Conservation (phyloP, 441 rosid species). For the Adansonia madagascariensis region DNA sequence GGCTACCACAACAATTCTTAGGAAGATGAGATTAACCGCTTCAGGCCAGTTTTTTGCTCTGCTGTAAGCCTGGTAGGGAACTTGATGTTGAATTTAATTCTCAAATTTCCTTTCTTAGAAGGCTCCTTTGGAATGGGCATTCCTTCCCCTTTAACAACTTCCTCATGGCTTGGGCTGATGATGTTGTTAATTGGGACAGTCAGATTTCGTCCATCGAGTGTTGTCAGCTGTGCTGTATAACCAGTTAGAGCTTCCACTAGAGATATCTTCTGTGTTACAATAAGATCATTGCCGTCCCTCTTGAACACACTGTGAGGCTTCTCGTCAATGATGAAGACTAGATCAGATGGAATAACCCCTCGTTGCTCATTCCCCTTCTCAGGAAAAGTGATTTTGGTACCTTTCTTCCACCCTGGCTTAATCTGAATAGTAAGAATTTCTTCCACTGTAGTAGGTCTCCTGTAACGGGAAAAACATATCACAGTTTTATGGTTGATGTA, state of each 20-base stretch:
- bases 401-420: conserved; percentile 84
- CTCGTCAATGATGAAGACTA: conserved; percentile 71
- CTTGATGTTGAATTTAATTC: conserved; percentile 67
- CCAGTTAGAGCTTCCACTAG: conserved; percentile 77
- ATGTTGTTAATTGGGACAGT: conserved; percentile 49
- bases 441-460: conserved; percentile 60
- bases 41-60: conserved; percentile 66
- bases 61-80: conserved; percentile 63
- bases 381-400: conserved; percentile 68
- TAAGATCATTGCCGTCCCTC: conserved; percentile 77
- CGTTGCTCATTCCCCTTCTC: conserved; percentile 71
- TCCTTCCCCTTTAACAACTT: conserved; percentile 75
- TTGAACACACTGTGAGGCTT: conserved; percentile 70
- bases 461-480: conserved; percentile 13
- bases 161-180: conserved; percentile 66
- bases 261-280: conserved; percentile 54
- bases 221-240: conserved; percentile 51
- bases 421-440: conserved; percentile 70
- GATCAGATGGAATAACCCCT: conserved; percentile 66
- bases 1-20: conserved; percentile 23
- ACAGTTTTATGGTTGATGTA: not conserved
- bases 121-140: conserved; percentile 83
- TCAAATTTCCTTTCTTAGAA: conserved; percentile 65
- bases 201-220: conserved; percentile 62
- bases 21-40: conserved; percentile 49